Evolutionary conservation across 371 early-diverging fungal genomes (phyloP), one percentile per base, ranked within the genome.

Genomic region (Mucor velutinosus): DNA sequence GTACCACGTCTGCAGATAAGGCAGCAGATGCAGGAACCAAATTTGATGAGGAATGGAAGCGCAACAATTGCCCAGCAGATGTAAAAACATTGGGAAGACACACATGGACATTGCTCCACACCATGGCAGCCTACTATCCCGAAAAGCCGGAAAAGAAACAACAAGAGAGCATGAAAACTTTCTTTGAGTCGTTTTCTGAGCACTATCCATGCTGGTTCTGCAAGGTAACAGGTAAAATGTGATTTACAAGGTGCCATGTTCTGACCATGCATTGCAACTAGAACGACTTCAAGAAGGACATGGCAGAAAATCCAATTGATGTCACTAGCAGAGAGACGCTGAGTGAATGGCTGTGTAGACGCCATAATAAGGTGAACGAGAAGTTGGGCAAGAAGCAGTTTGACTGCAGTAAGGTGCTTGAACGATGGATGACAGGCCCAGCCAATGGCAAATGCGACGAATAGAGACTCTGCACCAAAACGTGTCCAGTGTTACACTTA

Each of bases 21-120:
- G 21, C 59, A 51, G 59, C 58, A 32, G 4, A 49, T 53, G 17
- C 11, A 12, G 27, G 27, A 33, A 37, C 12, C 33, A 57, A 33
- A 7, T 57, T 55, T 37, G 37, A n/a, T 4, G 79, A 76, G 25
- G 79, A 76, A 47, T 80, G 78, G 82, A 75, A 73, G 39, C 68
- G 66, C n/a, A 67, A 80, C 32, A 89, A 89, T 30, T 98, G 97
- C 76, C 98, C 98, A 11, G 92, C 95, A 0, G 97, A 96, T 77
- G 90, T 91, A 4, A 81, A 85, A 60, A 89, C 89, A 56, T 92
- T 99, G 15, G 99, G 99, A 33, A 81, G 92, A 30, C 83, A 93
- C 14, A 96, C 99, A 1, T 99, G 99, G 99, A 96, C 97, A 4
- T 93, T 99, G 66, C 80, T 99, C 39, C 99, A 99, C 80, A 98